phyloP scores from a whole-genome alignment of 2,329 filamentous ascomycete genomes.

The Fusarium fracticaudum region DNA sequence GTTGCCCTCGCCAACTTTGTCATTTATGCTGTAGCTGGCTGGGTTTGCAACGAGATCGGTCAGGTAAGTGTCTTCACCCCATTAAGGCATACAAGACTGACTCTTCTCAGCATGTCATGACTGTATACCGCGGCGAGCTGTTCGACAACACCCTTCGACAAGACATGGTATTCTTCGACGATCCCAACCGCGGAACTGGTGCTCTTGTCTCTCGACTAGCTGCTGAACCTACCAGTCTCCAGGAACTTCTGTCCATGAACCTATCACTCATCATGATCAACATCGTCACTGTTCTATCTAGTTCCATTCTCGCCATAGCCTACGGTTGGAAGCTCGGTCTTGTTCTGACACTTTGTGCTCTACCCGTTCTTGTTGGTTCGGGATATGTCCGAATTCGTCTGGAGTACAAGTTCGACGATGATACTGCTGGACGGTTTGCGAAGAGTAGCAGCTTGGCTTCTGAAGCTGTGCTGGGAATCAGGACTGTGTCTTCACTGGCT shows the following conservation, averaged over 20 bases:
- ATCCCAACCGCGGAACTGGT: conserved; percentile 50
- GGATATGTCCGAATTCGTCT: conserved; percentile 61
- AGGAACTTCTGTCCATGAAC: conserved; percentile 62
- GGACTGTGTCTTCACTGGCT: conserved; percentile 60
- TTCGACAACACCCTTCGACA: conserved; percentile 64
- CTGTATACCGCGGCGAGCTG: conserved; percentile 50
- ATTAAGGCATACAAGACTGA: background rate
- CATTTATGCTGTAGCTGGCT: conserved; percentile 53
- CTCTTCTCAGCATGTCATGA: conserved; percentile 43
- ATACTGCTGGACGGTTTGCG: conserved; percentile 55
- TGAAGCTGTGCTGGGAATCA: conserved; percentile 60
- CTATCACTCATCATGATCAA: conserved; percentile 58
- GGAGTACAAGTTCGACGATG: conserved; percentile 57
- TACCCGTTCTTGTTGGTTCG: conserved; percentile 56
- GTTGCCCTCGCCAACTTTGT: conserved; percentile 58
- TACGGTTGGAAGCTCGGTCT: conserved; percentile 62
- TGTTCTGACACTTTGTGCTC: conserved; percentile 55
- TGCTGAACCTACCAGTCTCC: conserved; percentile 56
- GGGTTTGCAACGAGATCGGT: conserved; percentile 49
- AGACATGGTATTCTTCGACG: conserved; percentile 60
- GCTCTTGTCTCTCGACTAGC: conserved; percentile 51
- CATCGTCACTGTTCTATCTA: conserved; percentile 56
- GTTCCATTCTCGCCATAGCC: conserved; percentile 56
- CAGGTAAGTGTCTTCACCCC: conserved; percentile 41
- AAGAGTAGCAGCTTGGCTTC: conserved; percentile 59